Evolutionary conservation across 306 rosid genomes (phyloP), one percentile per base, ranked within the genome.

Genomic region (Senna tora): DNA sequence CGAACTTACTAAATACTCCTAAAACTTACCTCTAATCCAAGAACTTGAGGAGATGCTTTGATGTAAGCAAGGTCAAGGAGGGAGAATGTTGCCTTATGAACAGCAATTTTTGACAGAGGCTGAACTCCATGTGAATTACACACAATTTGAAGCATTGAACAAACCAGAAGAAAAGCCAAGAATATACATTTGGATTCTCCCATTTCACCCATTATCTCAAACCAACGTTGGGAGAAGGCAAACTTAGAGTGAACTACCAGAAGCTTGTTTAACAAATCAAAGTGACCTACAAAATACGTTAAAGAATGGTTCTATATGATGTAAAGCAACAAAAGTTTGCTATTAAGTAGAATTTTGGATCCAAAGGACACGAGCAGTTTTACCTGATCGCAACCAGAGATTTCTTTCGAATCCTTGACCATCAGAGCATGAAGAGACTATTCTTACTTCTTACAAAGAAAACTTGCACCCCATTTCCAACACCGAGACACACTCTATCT

Each of bases 51-150:
- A 34, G 92, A 79, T 66, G 84, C 89, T 71, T 83, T 82, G 65
- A 90, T 82, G 69, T 49, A 57, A 75, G 96, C 95, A 45, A 71
- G 65, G 45, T 81, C 75, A 80, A 77, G 81, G 68, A 88, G 84
- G 34, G 88, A 84, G 12, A 78, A 13, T 6, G 80, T 76, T 32
- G 98, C 73, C 62, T 82, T 76, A 59, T 87, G 88, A 73, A 92
- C 22, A 33, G 79, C 67, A 53, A 90, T 78, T 72, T 81, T 85
- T n/a, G 90, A 86, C 70, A 90, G 79, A 71, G 95, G 96, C 9
- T 92, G 96, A 20, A 68, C 80, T 62, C 87, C 95, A 82, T 90
- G 88, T 54, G 92, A 80, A 50, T n/a, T n/a, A n/a, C 49, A 65
- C 74, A 38, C 89, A 61, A 62, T 70, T 39, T 76, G 82, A 65